phyloP scores from a whole-genome alignment of 345 rosid genomes.

The Carallia pectinifolia region DNA sequence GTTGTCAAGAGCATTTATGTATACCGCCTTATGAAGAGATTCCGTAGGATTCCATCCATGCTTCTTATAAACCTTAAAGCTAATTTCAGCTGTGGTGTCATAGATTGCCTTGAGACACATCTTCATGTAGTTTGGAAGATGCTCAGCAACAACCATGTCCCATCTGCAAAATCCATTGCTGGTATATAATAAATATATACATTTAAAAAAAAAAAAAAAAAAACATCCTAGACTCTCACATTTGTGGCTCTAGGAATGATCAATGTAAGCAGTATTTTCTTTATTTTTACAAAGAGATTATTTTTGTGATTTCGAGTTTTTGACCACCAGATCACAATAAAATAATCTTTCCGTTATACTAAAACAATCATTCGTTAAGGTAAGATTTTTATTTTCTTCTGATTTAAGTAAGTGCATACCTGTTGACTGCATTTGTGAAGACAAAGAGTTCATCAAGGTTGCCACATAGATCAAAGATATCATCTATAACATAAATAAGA shows the following conservation, averaged over 20 bases:
- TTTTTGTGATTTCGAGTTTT: no score
- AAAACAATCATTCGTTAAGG: no score
- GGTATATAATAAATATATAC: no score
- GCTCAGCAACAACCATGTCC: constrained; percentile 32
- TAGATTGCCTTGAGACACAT: constrained; percentile 43
- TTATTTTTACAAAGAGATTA: no score
- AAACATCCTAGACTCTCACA: no score
- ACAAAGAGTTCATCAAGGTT: constrained; percentile 40
- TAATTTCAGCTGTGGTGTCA: constrained; percentile 39
- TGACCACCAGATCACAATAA: no score
- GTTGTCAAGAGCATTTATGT: not conserved
- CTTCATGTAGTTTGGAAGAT: constrained; percentile 43
- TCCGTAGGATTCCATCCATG: constrained; percentile 41
- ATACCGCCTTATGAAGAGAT: constrained; percentile 45
- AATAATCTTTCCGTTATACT: no score
- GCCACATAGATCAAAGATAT: constrained; percentile 49
- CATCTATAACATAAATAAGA: constrained; percentile 51
- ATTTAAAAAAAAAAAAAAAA: constrained; percentile 28
- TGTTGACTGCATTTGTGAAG: constrained; percentile 39
- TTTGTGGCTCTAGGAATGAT: no score
- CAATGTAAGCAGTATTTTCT: no score
- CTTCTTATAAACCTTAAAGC: constrained; percentile 23
- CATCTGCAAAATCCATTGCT: constrained; percentile 25
- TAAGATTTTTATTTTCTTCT: no score
- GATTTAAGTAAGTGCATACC: constrained; percentile 17